Evolutionary conservation across 2,329 filamentous ascomycete genomes (phyloP).

Genomic region (Scytalidium sp.): DNA sequence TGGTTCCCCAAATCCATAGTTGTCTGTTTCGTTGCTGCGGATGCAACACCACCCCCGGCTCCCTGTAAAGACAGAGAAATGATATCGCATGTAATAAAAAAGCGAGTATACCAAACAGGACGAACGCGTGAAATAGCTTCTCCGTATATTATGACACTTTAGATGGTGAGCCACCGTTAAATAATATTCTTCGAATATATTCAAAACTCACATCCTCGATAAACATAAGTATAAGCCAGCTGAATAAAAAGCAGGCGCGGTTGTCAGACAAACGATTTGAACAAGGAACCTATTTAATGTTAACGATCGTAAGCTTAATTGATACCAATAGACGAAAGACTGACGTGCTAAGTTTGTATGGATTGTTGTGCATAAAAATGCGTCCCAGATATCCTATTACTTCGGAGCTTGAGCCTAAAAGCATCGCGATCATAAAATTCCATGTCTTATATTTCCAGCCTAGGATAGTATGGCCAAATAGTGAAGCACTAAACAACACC

Average conservation of each 20-base stretch:
- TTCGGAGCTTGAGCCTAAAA: constrained; percentile 49
- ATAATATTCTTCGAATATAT: neutral
- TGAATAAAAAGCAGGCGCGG: constrained; percentile 59
- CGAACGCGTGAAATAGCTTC: constrained; percentile 41
- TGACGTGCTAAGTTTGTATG: constrained; percentile 38
- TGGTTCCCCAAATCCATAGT: constrained; percentile 41
- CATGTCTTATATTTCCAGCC: constrained; percentile 10
- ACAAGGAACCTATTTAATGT: constrained; percentile 42
- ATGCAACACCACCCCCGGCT: constrained; percentile 51
- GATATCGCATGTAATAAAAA: constrained; percentile 60
- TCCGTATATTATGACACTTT: constrained; percentile 3
- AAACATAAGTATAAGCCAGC: constrained; percentile 61
- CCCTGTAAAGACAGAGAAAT: constrained; percentile 56
- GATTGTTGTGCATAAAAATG: constrained; percentile 49
- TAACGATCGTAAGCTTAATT: neutral
- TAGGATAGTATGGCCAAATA: constrained; percentile 40
- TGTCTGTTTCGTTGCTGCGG: constrained; percentile 34
- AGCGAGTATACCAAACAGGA: constrained; percentile 41
- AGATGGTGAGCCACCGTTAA: constrained; percentile 5
- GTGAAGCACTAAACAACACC: constrained; percentile 46
- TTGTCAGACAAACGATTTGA: constrained; percentile 56
- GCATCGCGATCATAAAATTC: constrained; percentile 50
- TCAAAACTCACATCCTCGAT: constrained; percentile 16
- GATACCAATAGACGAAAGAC: constrained; percentile 18
- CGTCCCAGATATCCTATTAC: constrained; percentile 56